Base-by-base conservation (phyloP, 371 early-diverging fungal species). In the Apophysomyces elegans region DNA sequence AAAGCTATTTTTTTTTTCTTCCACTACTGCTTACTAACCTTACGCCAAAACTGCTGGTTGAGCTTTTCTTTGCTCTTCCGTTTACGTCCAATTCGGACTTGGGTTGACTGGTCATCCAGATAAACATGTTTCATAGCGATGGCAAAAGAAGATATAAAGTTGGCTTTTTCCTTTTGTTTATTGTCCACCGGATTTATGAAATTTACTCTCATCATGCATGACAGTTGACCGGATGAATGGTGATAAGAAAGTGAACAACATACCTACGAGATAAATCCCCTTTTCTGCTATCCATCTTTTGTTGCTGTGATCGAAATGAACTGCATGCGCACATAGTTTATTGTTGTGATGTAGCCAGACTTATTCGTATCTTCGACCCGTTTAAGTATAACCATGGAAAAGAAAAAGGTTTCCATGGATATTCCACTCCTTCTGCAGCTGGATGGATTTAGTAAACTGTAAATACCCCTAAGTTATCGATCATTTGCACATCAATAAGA, bases 21-120 rank as follows among this genome's bases (percentile, higher is more conserved):
- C 54, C 21, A 50, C 54, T 50, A 50, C 54, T 50, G 54, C 54
- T 50, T 50, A 50, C 54, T 50, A 50, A 50, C 54, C 54, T 50
- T 50, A 50, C 54, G 54, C 21, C 16, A n/a, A 45, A 13, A 45
- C 13, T 26, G 1, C 1, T 26, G 26, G 26, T 26, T 26, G 26
- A 26, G 26, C 1, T 26, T 26, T 26, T 26, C 26, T 26, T 26
- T 26, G 26, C 26, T 18, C 46, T 45, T 14, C n/a, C 8, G 13
- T 45, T 12, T 45, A n/a, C 0, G 16, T 45, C 46, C 13, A 45
- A n/a, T 45, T 26, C 32, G 2, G 2, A 26, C 2, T 45, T 45
- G 16, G 46, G 16, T 45, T 45, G 46, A 45, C 46, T 16, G 46
- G 46, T 50, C 21, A 26, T 50, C 9, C 21, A 26, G 21, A 50